Conservation (phyloP, 331 rosid genomes). For the Pyracantha coccinea region DNA sequence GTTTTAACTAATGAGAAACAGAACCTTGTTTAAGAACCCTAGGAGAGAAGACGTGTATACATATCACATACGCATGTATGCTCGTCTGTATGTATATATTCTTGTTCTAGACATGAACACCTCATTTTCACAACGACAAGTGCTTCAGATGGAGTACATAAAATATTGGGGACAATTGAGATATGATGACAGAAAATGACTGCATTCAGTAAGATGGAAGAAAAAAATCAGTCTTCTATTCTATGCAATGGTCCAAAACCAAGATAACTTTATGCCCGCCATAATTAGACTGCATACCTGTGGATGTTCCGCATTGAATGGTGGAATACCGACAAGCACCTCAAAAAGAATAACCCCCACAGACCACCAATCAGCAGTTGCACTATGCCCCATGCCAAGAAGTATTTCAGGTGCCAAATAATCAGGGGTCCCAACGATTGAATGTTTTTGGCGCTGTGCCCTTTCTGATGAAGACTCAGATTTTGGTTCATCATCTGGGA, state of each 20-base stretch:
- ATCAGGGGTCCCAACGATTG: constrained; percentile 94
- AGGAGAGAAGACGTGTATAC: background rate
- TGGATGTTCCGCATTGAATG: constrained; percentile 89
- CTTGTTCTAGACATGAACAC: background rate
- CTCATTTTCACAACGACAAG: background rate
- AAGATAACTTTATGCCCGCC: background rate
- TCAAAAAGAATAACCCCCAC: constrained; percentile 96
- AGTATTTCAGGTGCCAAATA: constrained; percentile 99
- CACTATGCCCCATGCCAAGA: constrained; percentile 99
- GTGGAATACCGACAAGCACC: constrained; percentile 94
- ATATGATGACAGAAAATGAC: background rate
- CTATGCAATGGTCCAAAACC: background rate
- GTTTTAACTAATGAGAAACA: background rate
- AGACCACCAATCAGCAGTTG: constrained; percentile 99
- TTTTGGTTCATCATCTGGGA: constrained; percentile 47
- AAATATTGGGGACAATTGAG: background rate
- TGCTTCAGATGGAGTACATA: background rate
- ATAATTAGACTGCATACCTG: constrained; percentile 41
- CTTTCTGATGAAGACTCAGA: constrained; percentile 41
- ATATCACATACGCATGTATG: background rate
- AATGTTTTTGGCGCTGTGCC: constrained; percentile 59
- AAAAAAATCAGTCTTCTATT: too few species aligned
- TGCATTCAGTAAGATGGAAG: background rate
- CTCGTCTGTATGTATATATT: background rate
- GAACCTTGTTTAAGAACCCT: background rate